Percentiles rank a stretch among this genome's conserved stretches.
Evolutionary conservation across 2,329 filamentous ascomycete genomes (phyloP).

Genomic region (Huntiella decipiens): DNA sequence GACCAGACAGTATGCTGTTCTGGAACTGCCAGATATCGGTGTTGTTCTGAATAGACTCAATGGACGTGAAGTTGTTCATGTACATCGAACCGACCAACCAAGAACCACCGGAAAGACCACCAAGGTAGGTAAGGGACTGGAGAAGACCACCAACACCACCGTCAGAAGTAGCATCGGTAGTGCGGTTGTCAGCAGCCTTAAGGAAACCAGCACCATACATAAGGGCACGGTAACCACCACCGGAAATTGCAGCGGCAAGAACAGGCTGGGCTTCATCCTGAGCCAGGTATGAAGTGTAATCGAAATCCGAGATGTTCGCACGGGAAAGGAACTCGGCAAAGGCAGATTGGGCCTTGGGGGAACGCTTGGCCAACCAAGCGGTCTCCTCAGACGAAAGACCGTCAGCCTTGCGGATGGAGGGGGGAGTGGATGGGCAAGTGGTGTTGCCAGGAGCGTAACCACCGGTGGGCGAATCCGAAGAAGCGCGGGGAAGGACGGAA

Average conservation of each 20-base stretch:
- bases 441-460: slow-evolving; percentile 54
- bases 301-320: slow-evolving; percentile 58
- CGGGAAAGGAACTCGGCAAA: slow-evolving; percentile 55
- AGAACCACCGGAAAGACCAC: slow-evolving; percentile 63
- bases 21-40: slow-evolving; percentile 23
- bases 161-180: slow-evolving; percentile 24
- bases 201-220: slow-evolving; percentile 66
- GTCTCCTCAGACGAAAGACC: slow-evolving; percentile 45
- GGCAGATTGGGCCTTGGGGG: slow-evolving; percentile 54
- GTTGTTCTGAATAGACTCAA: slow-evolving; percentile 26
- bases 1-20: slow-evolving; percentile 23
- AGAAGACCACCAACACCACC: slow-evolving; percentile 66
- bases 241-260: slow-evolving; percentile 60
- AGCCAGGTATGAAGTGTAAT: slow-evolving; percentile 55
- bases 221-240: slow-evolving; percentile 74
- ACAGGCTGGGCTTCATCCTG: slow-evolving; percentile 23
- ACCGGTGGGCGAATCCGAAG: slow-evolving; percentile 25
- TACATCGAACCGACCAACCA: slow-evolving; percentile 75
- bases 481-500: slow-evolving; percentile 15
- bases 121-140: slow-evolving; percentile 62
- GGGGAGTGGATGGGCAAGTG: slow-evolving; percentile 49
- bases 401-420: slow-evolving; percentile 45
- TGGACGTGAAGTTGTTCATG: slow-evolving; percentile 65
- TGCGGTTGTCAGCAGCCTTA: slow-evolving; percentile 61
- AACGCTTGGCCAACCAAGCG: slow-evolving; percentile 52